Percentiles rank a stretch among this genome's conserved stretches.
These are phyloP conservation scores for Logfia minima DNA, from an alignment of 129 eudicot genomes.

Conservation along the genomic window DNA sequence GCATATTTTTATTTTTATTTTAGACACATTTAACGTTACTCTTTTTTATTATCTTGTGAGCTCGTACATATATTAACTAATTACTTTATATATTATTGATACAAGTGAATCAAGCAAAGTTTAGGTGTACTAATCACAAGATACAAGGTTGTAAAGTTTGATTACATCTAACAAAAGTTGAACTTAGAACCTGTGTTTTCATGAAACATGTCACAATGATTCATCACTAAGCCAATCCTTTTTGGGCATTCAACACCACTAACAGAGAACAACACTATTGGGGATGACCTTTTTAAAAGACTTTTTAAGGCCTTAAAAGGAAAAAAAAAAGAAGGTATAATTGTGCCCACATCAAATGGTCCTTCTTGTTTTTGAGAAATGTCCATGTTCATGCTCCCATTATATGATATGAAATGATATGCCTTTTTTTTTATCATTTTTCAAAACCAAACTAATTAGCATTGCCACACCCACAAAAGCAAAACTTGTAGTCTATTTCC, in stretches of 20 bases:
- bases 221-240: conserved; percentile 5
- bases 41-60: too few relatives aligned
- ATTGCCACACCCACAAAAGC: conserved; percentile 29
- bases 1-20: too few relatives aligned
- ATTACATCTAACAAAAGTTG: neutral
- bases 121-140: too few relatives aligned
- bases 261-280: conserved; percentile 10
- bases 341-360: conserved; percentile 35
- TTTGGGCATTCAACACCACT: conserved; percentile 19
- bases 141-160: neutral
- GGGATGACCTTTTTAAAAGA: conserved; percentile 17
- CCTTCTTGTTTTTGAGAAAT: conserved; percentile 27
- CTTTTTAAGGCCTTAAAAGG: conserved; percentile 17
- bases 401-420: conserved; percentile 19
- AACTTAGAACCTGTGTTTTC: neutral
- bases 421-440: conserved; percentile 31
- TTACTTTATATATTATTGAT: too few relatives aligned
- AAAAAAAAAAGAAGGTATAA: conserved; percentile 18
- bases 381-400: conserved; percentile 37
- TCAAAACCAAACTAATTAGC: conserved; percentile 22
- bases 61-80: too few relatives aligned
- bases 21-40: too few relatives aligned
- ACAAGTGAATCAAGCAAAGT: too few relatives aligned
- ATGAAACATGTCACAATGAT: conserved; percentile 7
- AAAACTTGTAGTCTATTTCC: conserved; percentile 18